Conservation (phyloP, 306 rosid genomes). For the Datisca glomerata region DNA sequence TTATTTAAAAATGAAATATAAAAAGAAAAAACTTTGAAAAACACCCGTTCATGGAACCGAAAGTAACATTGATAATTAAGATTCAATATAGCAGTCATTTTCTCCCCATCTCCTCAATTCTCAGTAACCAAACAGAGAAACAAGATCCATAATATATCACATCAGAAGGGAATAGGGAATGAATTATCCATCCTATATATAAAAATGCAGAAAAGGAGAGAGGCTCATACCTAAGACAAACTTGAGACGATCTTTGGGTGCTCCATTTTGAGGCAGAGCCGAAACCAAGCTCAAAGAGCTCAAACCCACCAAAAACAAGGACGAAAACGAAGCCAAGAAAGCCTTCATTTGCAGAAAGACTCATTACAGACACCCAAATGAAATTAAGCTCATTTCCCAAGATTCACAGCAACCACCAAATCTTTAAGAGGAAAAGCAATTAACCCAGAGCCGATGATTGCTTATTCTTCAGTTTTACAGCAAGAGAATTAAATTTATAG, state of each 20-base stretch:
- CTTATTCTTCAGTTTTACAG: not conserved
- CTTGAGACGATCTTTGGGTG: conserved; percentile 14
- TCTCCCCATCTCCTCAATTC: not conserved
- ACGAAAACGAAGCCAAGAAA: conserved; percentile 17
- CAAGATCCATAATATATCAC: not conserved
- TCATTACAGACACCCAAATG: conserved; percentile 14
- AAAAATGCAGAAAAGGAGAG: conserved; percentile 9
- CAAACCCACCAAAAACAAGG: conserved; percentile 22
- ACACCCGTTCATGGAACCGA: not conserved
- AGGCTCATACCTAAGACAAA: conserved; percentile 46
- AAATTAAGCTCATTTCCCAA: conserved; percentile 22
- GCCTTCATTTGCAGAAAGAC: conserved; percentile 32
- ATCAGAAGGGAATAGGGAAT: not conserved
- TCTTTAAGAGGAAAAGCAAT: too few relatives aligned
- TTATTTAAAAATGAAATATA: too few relatives aligned
- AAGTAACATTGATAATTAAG: not conserved
- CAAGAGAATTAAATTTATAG: conserved; percentile 8
- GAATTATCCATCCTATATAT: conserved; percentile 16
- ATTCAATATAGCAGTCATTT: not conserved
- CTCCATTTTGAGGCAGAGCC: conserved; percentile 29
- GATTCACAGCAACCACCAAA: conserved; percentile 1
- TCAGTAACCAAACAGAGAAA: not conserved
- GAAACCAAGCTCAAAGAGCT: conserved; percentile 37
- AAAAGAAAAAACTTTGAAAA: too few relatives aligned
- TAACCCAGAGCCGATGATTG: not conserved